These are phyloP conservation scores for Tetradesmus lagerheimii DNA, from an alignment of 139 green algal species.

Conservation along the genomic window DNA sequence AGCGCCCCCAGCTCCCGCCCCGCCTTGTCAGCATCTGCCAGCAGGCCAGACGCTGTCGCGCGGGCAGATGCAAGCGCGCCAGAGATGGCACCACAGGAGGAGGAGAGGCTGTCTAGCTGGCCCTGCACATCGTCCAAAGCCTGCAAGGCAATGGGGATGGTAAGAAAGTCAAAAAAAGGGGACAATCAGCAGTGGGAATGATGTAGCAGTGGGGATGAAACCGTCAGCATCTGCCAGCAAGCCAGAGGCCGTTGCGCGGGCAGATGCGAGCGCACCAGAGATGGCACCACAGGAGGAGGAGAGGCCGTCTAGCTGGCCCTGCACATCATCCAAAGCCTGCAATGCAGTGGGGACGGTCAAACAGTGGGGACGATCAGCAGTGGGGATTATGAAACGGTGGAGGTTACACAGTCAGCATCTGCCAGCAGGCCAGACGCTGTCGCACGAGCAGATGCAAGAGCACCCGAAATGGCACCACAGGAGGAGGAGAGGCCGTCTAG, in stretches of 20 bases:
- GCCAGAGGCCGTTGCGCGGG: conserved; percentile 54
- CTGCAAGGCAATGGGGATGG: conserved; percentile 53
- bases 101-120: conserved; percentile 79
- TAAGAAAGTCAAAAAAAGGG: too few species aligned
- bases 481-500: conserved; percentile 76
- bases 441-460: conserved; percentile 62
- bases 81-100: conserved; percentile 71
- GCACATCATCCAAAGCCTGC: conserved; percentile 87
- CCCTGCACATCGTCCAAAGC: conserved; percentile 85
- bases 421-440: conserved; percentile 62
- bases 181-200: too few species aligned
- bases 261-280: conserved; percentile 56
- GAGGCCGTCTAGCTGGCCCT: conserved; percentile 81
- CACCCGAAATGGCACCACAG: conserved; percentile 69
- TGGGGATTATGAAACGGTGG: too few species aligned
- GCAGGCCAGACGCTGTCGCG: conserved; percentile 54
- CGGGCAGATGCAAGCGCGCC: conserved; percentile 64
- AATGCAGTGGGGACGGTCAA: not conserved
- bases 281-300: conserved; percentile 74
- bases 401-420: conserved; percentile 76
- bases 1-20: conserved; percentile 64
- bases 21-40: conserved; percentile 73
- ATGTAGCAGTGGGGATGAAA: too few species aligned
- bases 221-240: conserved; percentile 76
- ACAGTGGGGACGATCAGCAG: too few species aligned